A percentile compares a stretch with the other conserved stretches of the same genome.
These are phyloP conservation scores for Xylaria curta DNA, from an alignment of 495 filamentous ascomycete genomes.

Conservation along the genomic window DNA sequence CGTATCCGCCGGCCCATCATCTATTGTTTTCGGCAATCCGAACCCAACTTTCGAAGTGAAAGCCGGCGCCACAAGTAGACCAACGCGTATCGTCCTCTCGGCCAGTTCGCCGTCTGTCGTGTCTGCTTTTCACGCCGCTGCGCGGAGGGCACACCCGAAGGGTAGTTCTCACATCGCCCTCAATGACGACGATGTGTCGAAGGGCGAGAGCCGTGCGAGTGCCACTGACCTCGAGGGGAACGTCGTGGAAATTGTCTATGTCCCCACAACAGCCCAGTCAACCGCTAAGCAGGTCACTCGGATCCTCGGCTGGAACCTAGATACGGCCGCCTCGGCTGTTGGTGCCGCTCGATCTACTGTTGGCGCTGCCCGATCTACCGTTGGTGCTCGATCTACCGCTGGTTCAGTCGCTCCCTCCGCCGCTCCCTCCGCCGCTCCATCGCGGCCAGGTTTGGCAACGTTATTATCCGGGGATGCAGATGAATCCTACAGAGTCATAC, in stretches of 20 bases:
- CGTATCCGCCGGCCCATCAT: slow-evolving; percentile 50
- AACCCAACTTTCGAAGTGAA: slow-evolving; percentile 50
- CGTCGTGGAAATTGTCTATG: slow-evolving; percentile 55
- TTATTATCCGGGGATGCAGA: slow-evolving; percentile 23
- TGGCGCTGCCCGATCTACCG: slow-evolving; percentile 21
- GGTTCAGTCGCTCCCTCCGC: slow-evolving; percentile 33
- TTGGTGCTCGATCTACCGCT: slow-evolving; percentile 30
- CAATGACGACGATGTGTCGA: slow-evolving; percentile 20
- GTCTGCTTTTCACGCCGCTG: slow-evolving; percentile 51
- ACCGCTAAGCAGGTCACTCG: slow-evolving; percentile 52
- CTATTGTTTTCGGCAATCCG: slow-evolving; percentile 43
- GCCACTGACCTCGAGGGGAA: slow-evolving; percentile 60
- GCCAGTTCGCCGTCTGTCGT: slow-evolving; percentile 49
- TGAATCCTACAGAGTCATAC: slow-evolving; percentile 38
- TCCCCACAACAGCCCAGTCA: slow-evolving; percentile 38
- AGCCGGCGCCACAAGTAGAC: slow-evolving; percentile 37
- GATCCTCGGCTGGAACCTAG: slow-evolving; percentile 58
- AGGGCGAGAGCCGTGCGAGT: slow-evolving; percentile 42
- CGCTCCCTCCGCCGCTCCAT: slow-evolving; percentile 29
- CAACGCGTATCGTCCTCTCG: slow-evolving; percentile 48
- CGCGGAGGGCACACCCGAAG: slow-evolving; percentile 48
- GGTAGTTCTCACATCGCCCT: slow-evolving; percentile 28
- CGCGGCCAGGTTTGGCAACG: slow-evolving; percentile 28
- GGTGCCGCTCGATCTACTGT: slow-evolving; percentile 33
- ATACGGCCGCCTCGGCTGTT: slow-evolving; percentile 42